These are phyloP conservation scores for Catharanthus roseus DNA, from an alignment of 257 asterid species.

Conservation along the genomic window DNA sequence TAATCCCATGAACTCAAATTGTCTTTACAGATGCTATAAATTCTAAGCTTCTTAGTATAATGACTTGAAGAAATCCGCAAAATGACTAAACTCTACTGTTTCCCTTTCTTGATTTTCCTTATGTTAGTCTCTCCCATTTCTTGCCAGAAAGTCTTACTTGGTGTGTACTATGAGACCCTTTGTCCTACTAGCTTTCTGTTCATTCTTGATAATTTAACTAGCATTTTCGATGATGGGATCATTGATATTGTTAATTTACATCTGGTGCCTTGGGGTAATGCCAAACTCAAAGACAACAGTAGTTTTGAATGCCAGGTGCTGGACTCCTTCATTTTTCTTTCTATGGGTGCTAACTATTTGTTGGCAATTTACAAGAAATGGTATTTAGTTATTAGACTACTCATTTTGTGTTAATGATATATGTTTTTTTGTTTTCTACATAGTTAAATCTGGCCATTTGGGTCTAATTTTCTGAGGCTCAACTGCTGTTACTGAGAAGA, in stretches of 20 bases:
- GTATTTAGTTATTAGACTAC: not conserved
- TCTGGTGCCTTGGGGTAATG: constrained; percentile 52
- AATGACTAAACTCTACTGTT: constrained; percentile 20
- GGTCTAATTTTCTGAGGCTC: not conserved
- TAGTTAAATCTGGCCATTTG: not conserved
- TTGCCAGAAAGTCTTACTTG: constrained; percentile 25
- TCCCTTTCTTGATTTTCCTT: constrained; percentile 20
- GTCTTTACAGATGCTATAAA: not conserved
- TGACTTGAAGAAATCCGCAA: constrained; percentile 19
- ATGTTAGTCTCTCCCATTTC: constrained; percentile 19
- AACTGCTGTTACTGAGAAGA: not conserved
- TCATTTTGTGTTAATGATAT: not conserved
- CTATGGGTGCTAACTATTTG: not conserved
- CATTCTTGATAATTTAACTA: constrained; percentile 29
- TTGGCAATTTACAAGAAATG: not conserved
- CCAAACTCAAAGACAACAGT: constrained; percentile 24
- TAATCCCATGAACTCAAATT: not conserved
- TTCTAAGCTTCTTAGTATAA: constrained; percentile 1
- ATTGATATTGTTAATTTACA: constrained; percentile 36
- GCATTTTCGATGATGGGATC: constrained; percentile 33
- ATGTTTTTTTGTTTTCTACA: not conserved
- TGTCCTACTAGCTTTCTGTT: constrained; percentile 39
- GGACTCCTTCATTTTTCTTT: not conserved
- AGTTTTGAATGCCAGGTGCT: constrained; percentile 36
- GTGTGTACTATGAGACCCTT: constrained; percentile 34